These are phyloP conservation scores for Warburgia ugandensis DNA, from an alignment of 164 flowering plant genomes.

Conservation along the genomic window DNA sequence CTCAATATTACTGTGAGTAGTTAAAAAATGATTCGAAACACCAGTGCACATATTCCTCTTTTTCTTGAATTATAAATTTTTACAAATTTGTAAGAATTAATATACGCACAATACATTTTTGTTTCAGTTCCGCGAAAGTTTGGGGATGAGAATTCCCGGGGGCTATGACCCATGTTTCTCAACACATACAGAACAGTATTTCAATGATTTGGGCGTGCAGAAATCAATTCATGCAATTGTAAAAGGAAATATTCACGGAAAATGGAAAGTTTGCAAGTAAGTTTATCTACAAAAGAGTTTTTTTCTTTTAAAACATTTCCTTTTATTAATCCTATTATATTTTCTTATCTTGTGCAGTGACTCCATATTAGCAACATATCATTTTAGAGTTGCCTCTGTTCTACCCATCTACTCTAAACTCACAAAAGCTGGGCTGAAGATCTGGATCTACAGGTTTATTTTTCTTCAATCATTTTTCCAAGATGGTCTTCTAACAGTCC, in stretches of 20 bases:
- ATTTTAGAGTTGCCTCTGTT: conserved; percentile 32
- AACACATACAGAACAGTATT: conserved; percentile 33
- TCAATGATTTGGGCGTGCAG: conserved; percentile 53
- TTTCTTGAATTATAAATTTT: not conserved
- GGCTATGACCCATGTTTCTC: conserved; percentile 67
- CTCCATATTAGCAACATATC: conserved; percentile 30
- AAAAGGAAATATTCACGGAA: conserved; percentile 12
- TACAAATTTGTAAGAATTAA: no score
- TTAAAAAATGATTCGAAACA: not conserved
- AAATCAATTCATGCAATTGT: conserved; percentile 38
- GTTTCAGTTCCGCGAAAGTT: not conserved
- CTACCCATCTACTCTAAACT: conserved; percentile 54
- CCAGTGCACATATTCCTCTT: not conserved
- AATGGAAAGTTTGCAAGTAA: conserved; percentile 54
- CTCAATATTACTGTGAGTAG: not conserved
- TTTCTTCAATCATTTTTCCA: not conserved
- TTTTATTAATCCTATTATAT: not conserved
- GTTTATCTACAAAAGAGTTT: conserved; percentile 1
- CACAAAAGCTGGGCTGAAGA: conserved; percentile 46
- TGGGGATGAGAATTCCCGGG: conserved; percentile 33
- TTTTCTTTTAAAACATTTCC: not conserved
- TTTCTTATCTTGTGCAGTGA: conserved; percentile 20
- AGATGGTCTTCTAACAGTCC: not conserved
- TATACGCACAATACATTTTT: not conserved
- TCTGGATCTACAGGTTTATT: conserved; percentile 63